Evolutionary conservation across 495 filamentous ascomycete species (phyloP).

Genomic region (Saxophila tyrrhenica): DNA sequence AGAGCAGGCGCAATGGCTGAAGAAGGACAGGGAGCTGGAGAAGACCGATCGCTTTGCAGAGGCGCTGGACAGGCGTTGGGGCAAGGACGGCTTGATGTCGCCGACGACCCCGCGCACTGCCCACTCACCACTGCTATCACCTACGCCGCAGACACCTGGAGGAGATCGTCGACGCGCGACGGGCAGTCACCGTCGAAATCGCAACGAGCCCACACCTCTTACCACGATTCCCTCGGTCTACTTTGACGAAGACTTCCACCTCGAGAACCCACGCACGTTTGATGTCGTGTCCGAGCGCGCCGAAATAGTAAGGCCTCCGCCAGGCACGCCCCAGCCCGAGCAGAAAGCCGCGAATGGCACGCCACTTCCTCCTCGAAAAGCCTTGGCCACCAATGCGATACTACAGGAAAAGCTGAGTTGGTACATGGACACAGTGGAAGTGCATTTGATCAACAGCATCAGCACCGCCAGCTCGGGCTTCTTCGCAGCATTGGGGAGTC

Average conservation of each 20-base stretch:
- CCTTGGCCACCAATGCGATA: slow-evolving; percentile 91
- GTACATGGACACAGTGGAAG: slow-evolving; percentile 99
- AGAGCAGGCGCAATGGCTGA: slow-evolving; percentile 35
- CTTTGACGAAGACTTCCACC: slow-evolving; percentile 87
- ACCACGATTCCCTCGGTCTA: slow-evolving; percentile 89
- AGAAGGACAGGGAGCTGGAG: slow-evolving; percentile 35
- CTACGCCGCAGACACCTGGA: slow-evolving; percentile 23
- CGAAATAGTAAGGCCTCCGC: slow-evolving; percentile 67
- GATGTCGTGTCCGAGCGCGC: slow-evolving; percentile 94
- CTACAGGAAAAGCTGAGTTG: slow-evolving; percentile 98
- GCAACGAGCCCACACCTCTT: slow-evolving; percentile 65
- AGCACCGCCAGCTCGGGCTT: slow-evolving; percentile 91
- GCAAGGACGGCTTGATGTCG: slow-evolving; percentile 10
- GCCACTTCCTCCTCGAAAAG: slow-evolving; percentile 57
- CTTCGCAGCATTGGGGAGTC: slow-evolving; percentile 85
- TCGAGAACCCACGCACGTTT: slow-evolving; percentile 94
- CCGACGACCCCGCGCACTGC: slow-evolving; percentile 18
- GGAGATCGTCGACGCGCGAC: slow-evolving; percentile 38
- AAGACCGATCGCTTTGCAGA: slow-evolving; percentile 43
- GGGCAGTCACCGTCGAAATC: slow-evolving; percentile 39
- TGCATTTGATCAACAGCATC: slow-evolving; percentile 92
- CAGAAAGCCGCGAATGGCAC: slow-evolving; percentile 47
- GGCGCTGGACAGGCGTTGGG: slow-evolving; percentile 28
- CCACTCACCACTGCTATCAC: slow-evolving; percentile 39
- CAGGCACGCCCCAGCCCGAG: slow-evolving; percentile 7